phyloP scores from a whole-genome alignment of 2,329 filamentous ascomycete genomes.

The Trichoderma simmonsii region DNA sequence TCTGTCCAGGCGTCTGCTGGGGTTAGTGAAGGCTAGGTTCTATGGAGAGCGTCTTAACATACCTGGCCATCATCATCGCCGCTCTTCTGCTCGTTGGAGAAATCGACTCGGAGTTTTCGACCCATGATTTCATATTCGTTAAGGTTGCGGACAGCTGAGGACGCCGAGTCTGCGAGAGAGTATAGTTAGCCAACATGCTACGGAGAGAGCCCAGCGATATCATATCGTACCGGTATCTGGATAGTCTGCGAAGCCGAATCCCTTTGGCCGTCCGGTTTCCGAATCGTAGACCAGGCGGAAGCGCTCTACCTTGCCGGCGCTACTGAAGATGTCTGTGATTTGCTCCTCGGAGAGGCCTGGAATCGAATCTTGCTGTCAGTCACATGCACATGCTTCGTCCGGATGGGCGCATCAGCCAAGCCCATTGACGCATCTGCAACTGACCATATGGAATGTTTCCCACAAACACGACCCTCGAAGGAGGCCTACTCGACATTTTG shows the following conservation, averaged over 20 bases:
- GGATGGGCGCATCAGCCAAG: background rate
- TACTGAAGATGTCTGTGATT: constrained; percentile 89
- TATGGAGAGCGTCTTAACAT: background rate
- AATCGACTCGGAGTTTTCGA: constrained; percentile 90
- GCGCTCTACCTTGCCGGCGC: constrained; percentile 83
- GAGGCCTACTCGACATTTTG: constrained; percentile 68
- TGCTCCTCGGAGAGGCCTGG: constrained; percentile 94
- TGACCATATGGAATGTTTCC: constrained; percentile 81
- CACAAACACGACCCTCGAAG: constrained; percentile 77
- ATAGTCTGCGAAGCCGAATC: constrained; percentile 96
- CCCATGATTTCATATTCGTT: constrained; percentile 96
- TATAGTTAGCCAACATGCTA: constrained; percentile 21
- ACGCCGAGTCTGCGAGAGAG: constrained; percentile 62
- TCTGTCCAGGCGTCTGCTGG: constrained; percentile 26
- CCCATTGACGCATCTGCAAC: constrained; percentile 22
- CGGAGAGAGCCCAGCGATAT: background rate
- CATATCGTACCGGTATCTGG: constrained; percentile 70
- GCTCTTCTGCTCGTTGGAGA: constrained; percentile 84
- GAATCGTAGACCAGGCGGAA: constrained; percentile 95
- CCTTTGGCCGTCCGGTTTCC: constrained; percentile 90
- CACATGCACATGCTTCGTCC: background rate
- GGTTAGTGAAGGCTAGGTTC: background rate
- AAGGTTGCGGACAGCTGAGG: constrained; percentile 89
- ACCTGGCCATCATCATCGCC: constrained; percentile 52
- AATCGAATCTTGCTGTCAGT: constrained; percentile 22